Conservation (phyloP, 1,139 yeast genomes). For the Geotrichum phurueaensis region DNA sequence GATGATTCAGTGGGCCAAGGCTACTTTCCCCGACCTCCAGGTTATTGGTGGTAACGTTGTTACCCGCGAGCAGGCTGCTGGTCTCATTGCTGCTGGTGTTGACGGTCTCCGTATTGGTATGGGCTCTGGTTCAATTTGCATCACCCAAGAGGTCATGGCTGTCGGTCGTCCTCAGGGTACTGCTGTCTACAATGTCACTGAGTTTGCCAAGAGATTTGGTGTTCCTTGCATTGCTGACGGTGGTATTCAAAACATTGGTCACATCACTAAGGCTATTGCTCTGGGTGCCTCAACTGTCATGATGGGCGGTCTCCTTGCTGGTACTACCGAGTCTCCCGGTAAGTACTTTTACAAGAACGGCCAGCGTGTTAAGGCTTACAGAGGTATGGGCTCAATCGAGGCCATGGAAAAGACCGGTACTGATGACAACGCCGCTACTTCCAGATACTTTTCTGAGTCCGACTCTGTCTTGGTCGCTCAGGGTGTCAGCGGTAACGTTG, state of each 20-base stretch:
- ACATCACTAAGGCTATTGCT: constrained; percentile 92
- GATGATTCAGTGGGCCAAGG: constrained; percentile 88
- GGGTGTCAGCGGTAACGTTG: constrained; percentile 96
- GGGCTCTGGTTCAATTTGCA: constrained; percentile 99
- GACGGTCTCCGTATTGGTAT: constrained; percentile 98
- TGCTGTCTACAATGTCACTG: constrained; percentile 81
- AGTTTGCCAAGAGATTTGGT: constrained; percentile 83
- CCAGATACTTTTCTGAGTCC: constrained; percentile 94
- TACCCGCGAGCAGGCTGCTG: constrained; percentile 98
- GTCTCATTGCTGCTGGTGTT: constrained; percentile 90
- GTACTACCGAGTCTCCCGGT: constrained; percentile 98
- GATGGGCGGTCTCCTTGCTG: constrained; percentile 99
- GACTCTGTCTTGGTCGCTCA: constrained; percentile 97
- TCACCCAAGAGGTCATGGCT: constrained; percentile 99
- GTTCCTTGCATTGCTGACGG: constrained; percentile 99
- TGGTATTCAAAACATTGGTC: constrained; percentile 98
- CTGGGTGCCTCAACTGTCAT: constrained; percentile 95
- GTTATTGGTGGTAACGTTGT: constrained; percentile 98
- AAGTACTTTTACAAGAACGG: constrained; percentile 97
- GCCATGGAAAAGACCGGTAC: constrained; percentile 92
- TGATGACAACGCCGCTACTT: constrained; percentile 93
- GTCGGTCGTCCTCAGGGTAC: constrained; percentile 99
- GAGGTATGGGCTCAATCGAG: constrained; percentile 99
- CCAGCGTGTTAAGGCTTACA: constrained; percentile 90
- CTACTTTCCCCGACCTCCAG: constrained; percentile 69